These are phyloP conservation scores for Theobroma grandiflorum DNA, from an alignment of 441 rosid genomes.

Conservation along the genomic window DNA sequence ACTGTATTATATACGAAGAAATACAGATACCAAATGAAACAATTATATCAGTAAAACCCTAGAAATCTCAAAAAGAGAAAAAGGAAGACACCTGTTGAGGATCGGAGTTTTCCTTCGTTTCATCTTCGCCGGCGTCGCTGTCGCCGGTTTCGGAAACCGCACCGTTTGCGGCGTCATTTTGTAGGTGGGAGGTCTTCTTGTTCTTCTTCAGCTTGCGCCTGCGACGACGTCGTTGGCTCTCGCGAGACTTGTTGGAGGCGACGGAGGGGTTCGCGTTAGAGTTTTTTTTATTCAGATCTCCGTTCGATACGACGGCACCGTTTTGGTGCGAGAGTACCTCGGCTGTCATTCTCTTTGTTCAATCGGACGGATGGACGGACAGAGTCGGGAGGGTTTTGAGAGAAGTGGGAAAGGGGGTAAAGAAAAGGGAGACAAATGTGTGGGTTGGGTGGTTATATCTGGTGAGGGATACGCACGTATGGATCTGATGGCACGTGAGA, in stretches of 20 bases:
- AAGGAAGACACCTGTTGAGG: constrained; percentile 40
- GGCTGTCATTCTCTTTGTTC: constrained; percentile 49
- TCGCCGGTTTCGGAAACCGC: constrained; percentile 43
- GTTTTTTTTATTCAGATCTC: constrained; percentile 47
- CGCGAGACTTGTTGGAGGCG: constrained; percentile 66
- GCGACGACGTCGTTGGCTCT: constrained; percentile 92
- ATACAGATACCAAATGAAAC: neutral
- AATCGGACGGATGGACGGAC: neutral
- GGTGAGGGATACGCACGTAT: neutral
- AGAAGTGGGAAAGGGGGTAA: neutral
- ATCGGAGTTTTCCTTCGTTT: constrained; percentile 59
- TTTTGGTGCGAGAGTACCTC: constrained; percentile 53
- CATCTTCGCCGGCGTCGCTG: constrained; percentile 49
- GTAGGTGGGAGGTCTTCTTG: constrained; percentile 45
- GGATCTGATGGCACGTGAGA: neutral
- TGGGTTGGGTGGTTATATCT: neutral
- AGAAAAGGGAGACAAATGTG: neutral
- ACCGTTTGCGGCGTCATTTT: constrained; percentile 26
- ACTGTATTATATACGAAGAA: neutral
- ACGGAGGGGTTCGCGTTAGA: constrained; percentile 37
- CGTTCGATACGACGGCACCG: constrained; percentile 49
- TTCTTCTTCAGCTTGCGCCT: constrained; percentile 98
- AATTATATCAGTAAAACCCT: constrained; percentile 11
- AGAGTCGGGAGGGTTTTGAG: neutral
- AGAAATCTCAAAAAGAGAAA: neutral